Base-by-base conservation (phyloP, 176 grass and related monocot species). In the Hordeum vulgare region DNA sequence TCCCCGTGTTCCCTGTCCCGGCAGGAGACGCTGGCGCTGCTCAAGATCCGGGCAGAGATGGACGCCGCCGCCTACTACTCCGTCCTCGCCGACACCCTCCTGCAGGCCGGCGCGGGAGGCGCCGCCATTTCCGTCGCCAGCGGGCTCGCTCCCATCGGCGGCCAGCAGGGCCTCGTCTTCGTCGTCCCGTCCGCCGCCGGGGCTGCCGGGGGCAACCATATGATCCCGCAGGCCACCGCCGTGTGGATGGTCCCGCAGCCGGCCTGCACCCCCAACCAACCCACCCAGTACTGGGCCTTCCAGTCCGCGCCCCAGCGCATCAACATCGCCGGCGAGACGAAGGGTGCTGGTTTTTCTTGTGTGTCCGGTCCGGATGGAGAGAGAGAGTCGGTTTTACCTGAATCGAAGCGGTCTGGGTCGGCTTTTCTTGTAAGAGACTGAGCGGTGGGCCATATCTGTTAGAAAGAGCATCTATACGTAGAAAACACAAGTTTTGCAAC, bases 171-270 rank as follows among this genome's bases (percentile, higher is more conserved):
- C 0, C 75, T 98, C n/a, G 83, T 97, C 61, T 94, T 94, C 72
- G 95, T 92, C 6, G 68, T 94, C 18, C 89, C 89, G 0, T 76
- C 84, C 26, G 20, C 79, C 4, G 74, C 80, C 1, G 78, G 80
- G 11, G 33, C 89, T 20, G 83, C 49, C 39, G 70, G 28, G 4
- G 80, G 13, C 13, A 75, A 11, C 89, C 89, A 85, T 80, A 87
- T 90, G 84, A 80, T 97, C 44, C 95, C 95, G 0, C 90, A 91
- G 23, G 92, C 88, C n/a, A 94, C 92, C 31, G 90, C 95, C 3
- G 75, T 97, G 35, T 94, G 92, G 92, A 97, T 97, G 92, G 74
- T 97, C 3, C 95, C 95, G 5, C 86, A 91, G 61, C 79, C 89
- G 0, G 78, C 85, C 6, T 84, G 57, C 6, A 62, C 54, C 25